Evolutionary conservation across 805 yeast genomes (phyloP).

Genomic region (Candida endomychidarum): DNA sequence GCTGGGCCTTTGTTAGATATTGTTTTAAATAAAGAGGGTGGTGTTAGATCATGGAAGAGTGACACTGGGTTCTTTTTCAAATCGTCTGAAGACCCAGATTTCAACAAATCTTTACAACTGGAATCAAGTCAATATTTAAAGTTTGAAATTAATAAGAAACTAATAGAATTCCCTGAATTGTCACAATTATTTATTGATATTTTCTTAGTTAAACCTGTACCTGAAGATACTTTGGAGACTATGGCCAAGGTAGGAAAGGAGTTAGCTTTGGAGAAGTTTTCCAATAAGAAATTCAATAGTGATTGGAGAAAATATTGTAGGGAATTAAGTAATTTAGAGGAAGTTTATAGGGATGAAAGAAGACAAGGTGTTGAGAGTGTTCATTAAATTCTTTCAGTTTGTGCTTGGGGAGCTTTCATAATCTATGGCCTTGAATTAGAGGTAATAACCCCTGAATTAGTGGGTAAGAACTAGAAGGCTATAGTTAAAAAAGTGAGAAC

Average conservation of each 20-base stretch:
- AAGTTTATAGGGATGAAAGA: constrained; percentile 24
- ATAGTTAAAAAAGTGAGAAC: too few relatives aligned
- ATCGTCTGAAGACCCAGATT: constrained; percentile 73
- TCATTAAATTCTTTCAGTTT: too few relatives aligned
- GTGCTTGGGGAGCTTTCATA: too few relatives aligned
- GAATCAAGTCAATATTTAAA: constrained; percentile 1
- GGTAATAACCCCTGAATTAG: too few relatives aligned
- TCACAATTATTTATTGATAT: constrained; percentile 48
- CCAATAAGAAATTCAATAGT: constrained; percentile 55
- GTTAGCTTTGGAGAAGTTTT: constrained; percentile 54
- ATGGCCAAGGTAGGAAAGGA: constrained; percentile 48
- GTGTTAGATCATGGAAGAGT: constrained; percentile 27
- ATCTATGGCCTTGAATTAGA: too few relatives aligned
- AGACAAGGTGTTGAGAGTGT: constrained; percentile 24
- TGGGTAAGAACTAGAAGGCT: too few relatives aligned
- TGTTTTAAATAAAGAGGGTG: constrained; percentile 37
- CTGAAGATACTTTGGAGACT: constrained; percentile 31
- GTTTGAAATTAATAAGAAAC: background rate
- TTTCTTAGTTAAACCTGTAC: constrained; percentile 32
- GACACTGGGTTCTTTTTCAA: constrained; percentile 81
- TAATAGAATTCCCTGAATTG: constrained; percentile 43
- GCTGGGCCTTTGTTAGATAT: constrained; percentile 95
- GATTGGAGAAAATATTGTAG: constrained; percentile 47
- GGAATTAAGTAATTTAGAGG: constrained; percentile 11
- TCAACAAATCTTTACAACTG: constrained; percentile 13